These are phyloP conservation scores for Theobroma cacao DNA, from an alignment of 345 rosid genomes.

Conservation along the genomic window DNA sequence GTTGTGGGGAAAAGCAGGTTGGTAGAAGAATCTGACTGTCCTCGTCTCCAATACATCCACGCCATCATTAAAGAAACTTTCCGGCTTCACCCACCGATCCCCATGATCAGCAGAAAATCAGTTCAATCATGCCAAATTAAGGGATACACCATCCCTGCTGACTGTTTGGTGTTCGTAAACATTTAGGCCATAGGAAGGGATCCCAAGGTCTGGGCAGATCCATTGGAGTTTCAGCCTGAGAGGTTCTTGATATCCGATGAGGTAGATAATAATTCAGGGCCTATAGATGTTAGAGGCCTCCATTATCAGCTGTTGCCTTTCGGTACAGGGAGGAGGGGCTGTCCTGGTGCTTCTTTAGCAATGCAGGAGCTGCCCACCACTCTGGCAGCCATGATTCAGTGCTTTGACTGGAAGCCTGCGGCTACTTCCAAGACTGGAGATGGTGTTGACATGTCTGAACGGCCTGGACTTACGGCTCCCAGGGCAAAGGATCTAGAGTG, in stretches of 20 bases:
- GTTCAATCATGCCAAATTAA: slow-evolving; percentile 21
- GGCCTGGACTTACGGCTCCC: slow-evolving; percentile 43
- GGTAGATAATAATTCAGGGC: too few relatives aligned
- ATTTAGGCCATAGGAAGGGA: slow-evolving; percentile 42
- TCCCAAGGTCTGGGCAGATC: slow-evolving; percentile 36
- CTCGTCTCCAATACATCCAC: slow-evolving; percentile 32
- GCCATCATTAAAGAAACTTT: slow-evolving; percentile 45
- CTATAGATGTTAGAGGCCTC: slow-evolving; percentile 35
- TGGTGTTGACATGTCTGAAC: slow-evolving; percentile 33
- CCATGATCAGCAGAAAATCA: slow-evolving; percentile 36
- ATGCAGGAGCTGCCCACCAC: slow-evolving; percentile 31
- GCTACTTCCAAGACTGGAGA: background rate
- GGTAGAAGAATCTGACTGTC: slow-evolving; percentile 36
- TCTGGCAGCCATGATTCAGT: slow-evolving; percentile 37
- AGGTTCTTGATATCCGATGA: slow-evolving; percentile 21
- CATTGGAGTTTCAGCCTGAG: slow-evolving; percentile 37
- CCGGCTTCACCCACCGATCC: slow-evolving; percentile 51
- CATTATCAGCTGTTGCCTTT: slow-evolving; percentile 43
- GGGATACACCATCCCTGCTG: slow-evolving; percentile 33
- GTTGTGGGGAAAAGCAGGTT: slow-evolving; percentile 32
- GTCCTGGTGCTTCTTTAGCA: slow-evolving; percentile 45
- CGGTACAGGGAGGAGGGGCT: slow-evolving; percentile 48
- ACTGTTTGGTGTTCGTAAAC: slow-evolving; percentile 33
- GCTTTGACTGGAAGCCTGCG: slow-evolving; percentile 42
- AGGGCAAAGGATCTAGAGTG: slow-evolving; percentile 38